These are phyloP conservation scores for Angophora floribunda DNA, from an alignment of 345 rosid species.

Conservation along the genomic window DNA sequence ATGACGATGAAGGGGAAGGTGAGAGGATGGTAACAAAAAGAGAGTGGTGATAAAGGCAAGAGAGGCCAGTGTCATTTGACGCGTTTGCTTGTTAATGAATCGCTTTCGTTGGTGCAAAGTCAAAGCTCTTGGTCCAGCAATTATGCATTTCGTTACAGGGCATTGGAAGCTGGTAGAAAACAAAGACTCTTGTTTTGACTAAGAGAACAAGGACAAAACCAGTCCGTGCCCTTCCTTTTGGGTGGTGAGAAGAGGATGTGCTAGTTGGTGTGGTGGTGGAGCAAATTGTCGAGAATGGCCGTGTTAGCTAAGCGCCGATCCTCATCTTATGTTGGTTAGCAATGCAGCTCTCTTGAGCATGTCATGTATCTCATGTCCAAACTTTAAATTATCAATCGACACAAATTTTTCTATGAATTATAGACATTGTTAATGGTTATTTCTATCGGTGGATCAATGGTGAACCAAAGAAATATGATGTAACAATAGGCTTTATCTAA, in stretches of 20 bases:
- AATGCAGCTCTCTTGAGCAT: background rate
- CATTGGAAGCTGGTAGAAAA: background rate
- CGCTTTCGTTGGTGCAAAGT: background rate
- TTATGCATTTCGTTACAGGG: background rate
- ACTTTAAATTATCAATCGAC: background rate
- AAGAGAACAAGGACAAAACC: background rate
- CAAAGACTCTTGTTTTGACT: background rate
- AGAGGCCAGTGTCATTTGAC: too few relatives aligned
- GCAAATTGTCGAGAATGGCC: background rate
- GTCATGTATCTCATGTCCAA: background rate
- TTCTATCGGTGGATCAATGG: background rate
- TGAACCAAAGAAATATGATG: background rate
- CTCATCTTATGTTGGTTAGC: background rate
- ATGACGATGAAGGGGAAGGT: too few relatives aligned
- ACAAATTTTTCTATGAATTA: background rate
- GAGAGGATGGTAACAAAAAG: too few relatives aligned
- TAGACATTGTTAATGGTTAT: background rate
- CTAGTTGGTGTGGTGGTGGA: background rate
- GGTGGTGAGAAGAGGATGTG: background rate
- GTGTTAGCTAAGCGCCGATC: background rate
- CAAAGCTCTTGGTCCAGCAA: background rate
- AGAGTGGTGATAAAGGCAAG: too few relatives aligned
- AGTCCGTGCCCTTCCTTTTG: background rate
- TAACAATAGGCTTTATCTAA: background rate
- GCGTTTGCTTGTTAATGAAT: background rate